Conservation (phyloP, 2,329 filamentous ascomycete genomes). For the Lojkania enalia region DNA sequence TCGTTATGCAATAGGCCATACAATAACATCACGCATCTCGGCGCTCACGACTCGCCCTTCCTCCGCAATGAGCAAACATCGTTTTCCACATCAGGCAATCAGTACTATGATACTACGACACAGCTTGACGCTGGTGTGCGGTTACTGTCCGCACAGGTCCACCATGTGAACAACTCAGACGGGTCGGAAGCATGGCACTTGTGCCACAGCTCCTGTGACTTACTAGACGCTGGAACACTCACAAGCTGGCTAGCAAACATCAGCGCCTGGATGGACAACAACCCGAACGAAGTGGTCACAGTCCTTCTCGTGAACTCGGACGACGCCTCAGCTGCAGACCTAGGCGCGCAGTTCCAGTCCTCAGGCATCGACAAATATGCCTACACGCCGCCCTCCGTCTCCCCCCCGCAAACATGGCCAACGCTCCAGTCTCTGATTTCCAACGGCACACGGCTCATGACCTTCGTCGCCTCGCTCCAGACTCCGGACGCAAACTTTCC, state of each 20-base stretch:
- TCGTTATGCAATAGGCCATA: constrained; percentile 71
- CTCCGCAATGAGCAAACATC: constrained; percentile 64
- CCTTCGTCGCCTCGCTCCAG: constrained; percentile 63
- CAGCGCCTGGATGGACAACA: constrained; percentile 68
- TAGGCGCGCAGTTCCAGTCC: constrained; percentile 51
- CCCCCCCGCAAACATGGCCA: constrained; percentile 64
- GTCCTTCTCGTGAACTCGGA: constrained; percentile 73
- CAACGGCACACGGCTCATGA: constrained; percentile 66
- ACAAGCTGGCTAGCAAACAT: constrained; percentile 66
- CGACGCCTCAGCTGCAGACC: constrained; percentile 57
- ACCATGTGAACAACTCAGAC: constrained; percentile 55
- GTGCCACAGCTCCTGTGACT: constrained; percentile 69
- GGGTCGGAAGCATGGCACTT: constrained; percentile 58
- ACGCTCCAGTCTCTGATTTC: constrained; percentile 71
- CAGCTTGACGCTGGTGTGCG: constrained; percentile 73
- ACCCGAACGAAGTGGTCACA: constrained; percentile 76
- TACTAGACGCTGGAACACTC: constrained; percentile 71
- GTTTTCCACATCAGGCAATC: constrained; percentile 69
- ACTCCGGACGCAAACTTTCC: constrained; percentile 47
- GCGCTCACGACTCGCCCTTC: constrained; percentile 75
- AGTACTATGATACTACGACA: constrained; percentile 71
- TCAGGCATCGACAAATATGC: constrained; percentile 64
- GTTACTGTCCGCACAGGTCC: constrained; percentile 72
- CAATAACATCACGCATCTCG: constrained; percentile 76
- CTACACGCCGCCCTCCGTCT: constrained; percentile 46